A percentile compares a stretch with the other conserved stretches of the same genome.
These are phyloP conservation scores for Dipsacomyces acuminosporus DNA, from an alignment of 371 early-diverging fungal genomes.

Conservation along the genomic window DNA sequence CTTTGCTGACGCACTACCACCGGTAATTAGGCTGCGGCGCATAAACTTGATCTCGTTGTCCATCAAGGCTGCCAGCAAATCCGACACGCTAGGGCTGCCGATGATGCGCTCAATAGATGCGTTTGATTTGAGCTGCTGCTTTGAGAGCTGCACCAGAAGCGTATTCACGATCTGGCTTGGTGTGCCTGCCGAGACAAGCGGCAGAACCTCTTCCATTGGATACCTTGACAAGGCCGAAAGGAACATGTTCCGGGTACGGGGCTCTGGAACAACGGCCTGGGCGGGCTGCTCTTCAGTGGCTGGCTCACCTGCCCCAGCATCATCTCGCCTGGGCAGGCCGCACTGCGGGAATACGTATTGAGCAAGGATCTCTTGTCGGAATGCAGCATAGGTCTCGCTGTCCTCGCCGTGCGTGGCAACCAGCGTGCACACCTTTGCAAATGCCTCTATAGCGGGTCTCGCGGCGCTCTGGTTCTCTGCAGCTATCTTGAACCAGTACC, in stretches of 20 bases:
- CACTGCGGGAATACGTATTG: constrained; percentile 6
- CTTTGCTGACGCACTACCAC: constrained; percentile 7
- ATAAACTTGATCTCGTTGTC: constrained; percentile 39
- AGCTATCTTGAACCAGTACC: constrained; percentile 3
- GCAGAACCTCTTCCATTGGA: constrained; percentile 15
- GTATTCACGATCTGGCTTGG: constrained; percentile 12
- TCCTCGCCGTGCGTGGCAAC: constrained; percentile 17
- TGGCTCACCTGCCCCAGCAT: too few species aligned
- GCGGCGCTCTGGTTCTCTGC: neutral
- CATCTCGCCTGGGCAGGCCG: neutral
- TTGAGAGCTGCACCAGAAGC: neutral
- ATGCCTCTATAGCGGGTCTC: constrained; percentile 1
- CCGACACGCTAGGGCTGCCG: neutral
- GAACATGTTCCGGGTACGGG: constrained; percentile 2
- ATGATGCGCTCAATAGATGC: neutral
- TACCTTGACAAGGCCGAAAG: constrained; percentile 20
- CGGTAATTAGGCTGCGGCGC: constrained; percentile 31
- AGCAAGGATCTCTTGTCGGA: constrained; percentile 16
- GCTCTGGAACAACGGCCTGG: neutral
- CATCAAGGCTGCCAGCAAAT: constrained; percentile 28
- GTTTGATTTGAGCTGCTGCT: neutral
- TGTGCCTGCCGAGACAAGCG: constrained; percentile 4
- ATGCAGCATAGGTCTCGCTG: constrained; percentile 18
- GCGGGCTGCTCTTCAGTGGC: too few species aligned
- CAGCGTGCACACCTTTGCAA: constrained; percentile 15